These are phyloP conservation scores for Leonotis leonurus DNA, from an alignment of 257 asterid species.

Conservation along the genomic window DNA sequence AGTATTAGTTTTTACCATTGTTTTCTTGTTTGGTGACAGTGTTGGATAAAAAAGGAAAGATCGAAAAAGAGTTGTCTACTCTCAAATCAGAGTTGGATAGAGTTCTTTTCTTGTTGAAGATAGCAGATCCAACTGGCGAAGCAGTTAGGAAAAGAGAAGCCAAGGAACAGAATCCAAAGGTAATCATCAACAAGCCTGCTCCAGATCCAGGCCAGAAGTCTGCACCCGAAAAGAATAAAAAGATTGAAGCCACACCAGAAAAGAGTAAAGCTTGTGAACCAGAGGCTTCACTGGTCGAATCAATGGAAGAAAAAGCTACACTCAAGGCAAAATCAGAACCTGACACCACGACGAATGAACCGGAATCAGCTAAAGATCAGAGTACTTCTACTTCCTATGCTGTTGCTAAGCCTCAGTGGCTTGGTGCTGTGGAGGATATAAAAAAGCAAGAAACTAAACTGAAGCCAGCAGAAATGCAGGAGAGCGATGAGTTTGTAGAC, in stretches of 20 bases:
- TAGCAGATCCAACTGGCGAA: conserved; percentile 94
- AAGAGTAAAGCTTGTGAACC: conserved; percentile 25
- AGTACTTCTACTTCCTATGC: conserved; percentile 32
- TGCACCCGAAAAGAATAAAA: conserved; percentile 15
- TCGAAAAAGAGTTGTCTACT: conserved; percentile 46
- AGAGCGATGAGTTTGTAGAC: conserved; percentile 69
- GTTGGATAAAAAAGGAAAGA: conserved; percentile 50
- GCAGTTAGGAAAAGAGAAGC: conserved; percentile 63
- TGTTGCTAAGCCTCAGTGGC: conserved; percentile 83
- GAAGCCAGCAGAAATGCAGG: conserved; percentile 33
- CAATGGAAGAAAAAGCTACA: conserved; percentile 26
- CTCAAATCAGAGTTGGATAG: conserved; percentile 82
- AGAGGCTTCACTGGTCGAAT: conserved; percentile 22
- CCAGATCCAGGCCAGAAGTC: conserved; percentile 20
- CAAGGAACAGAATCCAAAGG: conserved; percentile 34
- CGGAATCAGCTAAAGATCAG: conserved; percentile 26
- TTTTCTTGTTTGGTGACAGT: conserved; percentile 40
- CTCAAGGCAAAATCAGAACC: conserved; percentile 30
- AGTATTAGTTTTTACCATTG: conserved; percentile 13
- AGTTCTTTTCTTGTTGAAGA: conserved; percentile 72
- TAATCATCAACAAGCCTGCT: conserved; percentile 12
- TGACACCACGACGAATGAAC: conserved; percentile 27
- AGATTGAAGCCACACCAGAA: conserved; percentile 11
- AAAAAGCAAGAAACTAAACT: conserved; percentile 43
- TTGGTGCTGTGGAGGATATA: conserved; percentile 69